Evolutionary conservation across 169 alveolate species (phyloP), one percentile per base, ranked within the genome.

Genomic region (Cryptosporidium sp.): DNA sequence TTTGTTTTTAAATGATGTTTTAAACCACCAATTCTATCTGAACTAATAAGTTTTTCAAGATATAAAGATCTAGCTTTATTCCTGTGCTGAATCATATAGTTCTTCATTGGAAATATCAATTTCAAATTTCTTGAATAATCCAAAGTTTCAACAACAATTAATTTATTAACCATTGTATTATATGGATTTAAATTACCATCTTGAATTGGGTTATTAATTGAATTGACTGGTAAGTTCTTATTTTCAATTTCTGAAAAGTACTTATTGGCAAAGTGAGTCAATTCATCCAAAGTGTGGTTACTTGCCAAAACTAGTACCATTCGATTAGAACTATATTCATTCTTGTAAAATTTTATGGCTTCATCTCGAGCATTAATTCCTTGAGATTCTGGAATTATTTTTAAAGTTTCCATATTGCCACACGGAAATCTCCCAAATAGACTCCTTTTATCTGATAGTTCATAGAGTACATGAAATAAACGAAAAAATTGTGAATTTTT

Each of bases 371-470:
- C 86, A 21, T 85, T 91, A 45, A 93, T 92, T 16, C 70, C 65
- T 7, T 69, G 50, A 12, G 75, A 80, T 14, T 80, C 75, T 39
- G 87, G 87, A 2, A 62, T 80, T 29, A 18, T 61, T 62, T 37
- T 70, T 41, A 94, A 91, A 10, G 95, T 86, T 12, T 91, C 94
- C 41, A 84, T 23, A 85, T 93, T 93, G 21, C 97, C 97, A 29
- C 94, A 85, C 3, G 86, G 31, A 74, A 94, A 94, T 58, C 70
- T 84, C 61, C 71, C 71, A 70, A 86, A 86, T 10, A 69, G 16
- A 10, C 92, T 85, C 31, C 74, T 92, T 69, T 74, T 65, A 69
- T 86, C 91, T 31, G 91, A 59, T 2, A 68, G 33, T 4, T 61
- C 58, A 70, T 2, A 1, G 5, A 68, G 9, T 1, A 85, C 86